Conservation (phyloP, 257 asterid genomes). For the Nicotiana noctiflora region DNA sequence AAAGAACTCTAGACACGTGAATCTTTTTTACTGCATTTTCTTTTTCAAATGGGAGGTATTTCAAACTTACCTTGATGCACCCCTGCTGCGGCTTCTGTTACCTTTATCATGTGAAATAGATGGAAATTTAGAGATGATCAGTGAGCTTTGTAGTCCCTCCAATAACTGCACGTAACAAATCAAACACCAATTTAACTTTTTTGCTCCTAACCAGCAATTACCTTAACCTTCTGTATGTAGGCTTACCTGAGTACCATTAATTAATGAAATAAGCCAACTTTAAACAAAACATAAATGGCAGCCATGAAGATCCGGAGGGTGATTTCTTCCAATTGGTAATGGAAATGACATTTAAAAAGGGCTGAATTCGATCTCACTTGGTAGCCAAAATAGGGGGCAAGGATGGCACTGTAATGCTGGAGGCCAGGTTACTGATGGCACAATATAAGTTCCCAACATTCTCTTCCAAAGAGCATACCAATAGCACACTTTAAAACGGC, state of each 20-base stretch:
- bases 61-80: slow-evolving; percentile 40
- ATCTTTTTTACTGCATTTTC: neutral
- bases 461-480: neutral
- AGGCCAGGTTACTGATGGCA: neutral
- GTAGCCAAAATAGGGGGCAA: neutral
- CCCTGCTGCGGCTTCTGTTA: slow-evolving; percentile 46
- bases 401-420: neutral
- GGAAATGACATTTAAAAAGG: neutral
- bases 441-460: neutral
- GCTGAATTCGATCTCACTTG: neutral
- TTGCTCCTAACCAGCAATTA: neutral
- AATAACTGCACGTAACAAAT: slow-evolving; percentile 49
- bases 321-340: neutral
- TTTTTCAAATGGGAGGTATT: neutral
- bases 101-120: slow-evolving; percentile 64
- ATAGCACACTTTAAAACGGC: neutral
- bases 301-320: neutral
- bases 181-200: neutral
- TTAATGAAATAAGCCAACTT: neutral
- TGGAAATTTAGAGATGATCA: slow-evolving; percentile 55
- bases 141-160: slow-evolving; percentile 92
- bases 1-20: neutral
- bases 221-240: neutral
- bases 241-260: neutral
- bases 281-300: neutral